Base-by-base conservation (phyloP, 75 land plant genomes). In the Sequoiadendron giganteum region DNA sequence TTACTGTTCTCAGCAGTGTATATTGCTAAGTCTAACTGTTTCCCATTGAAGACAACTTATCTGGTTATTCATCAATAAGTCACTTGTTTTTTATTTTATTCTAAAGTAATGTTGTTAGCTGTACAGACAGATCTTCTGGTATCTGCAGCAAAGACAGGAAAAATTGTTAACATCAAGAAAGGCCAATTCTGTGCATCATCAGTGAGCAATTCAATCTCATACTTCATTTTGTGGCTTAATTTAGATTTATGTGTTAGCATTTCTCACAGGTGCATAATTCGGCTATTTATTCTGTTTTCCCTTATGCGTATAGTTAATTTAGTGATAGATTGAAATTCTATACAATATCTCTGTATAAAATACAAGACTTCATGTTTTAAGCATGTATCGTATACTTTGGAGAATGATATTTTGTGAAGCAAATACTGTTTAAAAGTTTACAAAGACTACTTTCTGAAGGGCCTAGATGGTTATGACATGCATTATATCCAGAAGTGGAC, bases 101-200 rank as follows among this genome's bases (percentile, higher is more conserved):
- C 68, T 87, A 55, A 89, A 36, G 49, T 42, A 40, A n/a, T 21
- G 18, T 79, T 88, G 42, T 85, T 73, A 49, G 10, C 55, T 40
- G 89, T 40, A 85, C 93, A 98, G 99, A 98, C 99, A 82, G 99
- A 98, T 89, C 94, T 98, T 42, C 90, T 98, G 83, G 95, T 95
- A 61, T 96, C 99, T 47, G 99, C 99, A 76, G 99, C 99, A 40
- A 97, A 95, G 91, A 98, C 99, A 78, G 99, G 99, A 79, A 97
- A 90, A 90, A 95, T 98, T 48, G 89, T 98, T 49, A 97, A 98
- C 82, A 96, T 98, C 21, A 98, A 98, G 93, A 98, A 98, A 91
- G 99, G 99, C 56, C 99, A 98, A 89, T 98, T 98, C 87, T 98
- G 99, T 92, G 97, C 97, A 85, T 88, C 99, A 68, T 95, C 99